A percentile compares a stretch with the other conserved stretches of the same genome.
Evolutionary conservation across 2,329 filamentous ascomycete genomes (phyloP).

Genomic region (Monilinia aucupariae): DNA sequence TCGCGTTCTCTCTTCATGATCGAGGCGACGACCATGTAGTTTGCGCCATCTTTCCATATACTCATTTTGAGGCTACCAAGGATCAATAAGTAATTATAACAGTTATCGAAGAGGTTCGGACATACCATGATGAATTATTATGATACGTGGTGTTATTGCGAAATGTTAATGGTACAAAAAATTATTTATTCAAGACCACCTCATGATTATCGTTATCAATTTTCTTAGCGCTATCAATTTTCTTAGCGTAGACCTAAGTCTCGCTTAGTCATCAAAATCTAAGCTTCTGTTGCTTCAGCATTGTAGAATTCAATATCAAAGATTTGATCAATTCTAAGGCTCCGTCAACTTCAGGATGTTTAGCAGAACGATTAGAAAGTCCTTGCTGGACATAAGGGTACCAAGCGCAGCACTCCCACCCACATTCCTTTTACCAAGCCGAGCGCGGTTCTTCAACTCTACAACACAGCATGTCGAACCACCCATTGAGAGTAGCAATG

Average conservation of each 20-base stretch:
- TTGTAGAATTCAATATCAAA: constrained; percentile 8
- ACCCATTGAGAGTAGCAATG: constrained; percentile 20
- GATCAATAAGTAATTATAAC: constrained; percentile 26
- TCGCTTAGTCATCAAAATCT: constrained; percentile 15
- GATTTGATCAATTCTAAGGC: constrained; percentile 14
- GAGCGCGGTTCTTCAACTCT: constrained; percentile 43
- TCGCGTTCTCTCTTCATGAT: constrained; percentile 65
- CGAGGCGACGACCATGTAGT: constrained; percentile 45
- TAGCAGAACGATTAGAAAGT: constrained; percentile 54
- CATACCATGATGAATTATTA: constrained; percentile 25
- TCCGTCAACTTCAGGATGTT: constrained; percentile 28
- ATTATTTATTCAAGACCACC: constrained; percentile 4
- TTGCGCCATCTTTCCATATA: constrained; percentile 77
- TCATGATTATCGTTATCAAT: constrained; percentile 22
- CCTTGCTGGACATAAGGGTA: constrained; percentile 54
- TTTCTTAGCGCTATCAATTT: constrained; percentile 20
- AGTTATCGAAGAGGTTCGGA: constrained; percentile 16
- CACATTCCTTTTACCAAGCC: constrained; percentile 45
- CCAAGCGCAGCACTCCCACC: constrained; percentile 41
- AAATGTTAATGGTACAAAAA: constrained; percentile 18
- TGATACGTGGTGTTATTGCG: constrained; percentile 19
- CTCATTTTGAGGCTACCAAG: constrained; percentile 70
- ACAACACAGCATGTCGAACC: constrained; percentile 46
- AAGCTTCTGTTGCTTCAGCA: constrained; percentile 1
- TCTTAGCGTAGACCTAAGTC: constrained; percentile 12